phyloP scores from a whole-genome alignment of 179 eudicot genomes.

The Silene noctiflora region DNA sequence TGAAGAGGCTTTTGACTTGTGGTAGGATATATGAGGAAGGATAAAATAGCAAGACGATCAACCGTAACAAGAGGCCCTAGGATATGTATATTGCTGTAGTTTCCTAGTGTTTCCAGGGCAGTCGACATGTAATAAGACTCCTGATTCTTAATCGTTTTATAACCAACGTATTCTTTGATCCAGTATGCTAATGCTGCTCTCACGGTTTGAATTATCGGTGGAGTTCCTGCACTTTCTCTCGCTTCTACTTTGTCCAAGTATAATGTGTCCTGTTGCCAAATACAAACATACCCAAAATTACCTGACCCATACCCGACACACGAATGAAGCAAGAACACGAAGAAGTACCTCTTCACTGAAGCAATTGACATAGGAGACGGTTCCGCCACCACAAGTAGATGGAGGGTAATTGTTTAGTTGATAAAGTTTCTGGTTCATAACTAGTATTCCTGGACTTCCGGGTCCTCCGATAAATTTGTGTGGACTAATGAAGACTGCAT shows the following conservation, averaged over 20 bases:
- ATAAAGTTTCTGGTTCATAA: constrained; percentile 66
- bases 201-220: constrained; percentile 60
- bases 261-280: constrained; percentile 53
- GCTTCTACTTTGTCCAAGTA: constrained; percentile 57
- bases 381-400: constrained; percentile 86
- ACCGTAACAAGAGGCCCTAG: constrained; percentile 40
- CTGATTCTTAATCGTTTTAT: constrained; percentile 37
- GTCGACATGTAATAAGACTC: constrained; percentile 39
- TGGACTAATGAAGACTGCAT: constrained; percentile 71
- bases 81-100: constrained; percentile 40
- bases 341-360: constrained; percentile 50
- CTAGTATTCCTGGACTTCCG: constrained; percentile 71
- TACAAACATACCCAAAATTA: too few species aligned
- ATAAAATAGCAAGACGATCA: constrained; percentile 52
- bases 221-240: constrained; percentile 86
- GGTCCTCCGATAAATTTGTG: constrained; percentile 91
- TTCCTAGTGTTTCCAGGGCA: constrained; percentile 45
- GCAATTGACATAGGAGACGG: constrained; percentile 63
- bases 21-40: constrained; percentile 49
- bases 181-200: constrained; percentile 78
- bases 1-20: constrained; percentile 31
- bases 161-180: constrained; percentile 76
- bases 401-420: constrained; percentile 56
- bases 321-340: too few species aligned
- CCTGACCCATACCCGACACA: too few species aligned